Evolutionary conservation across 2,329 filamentous ascomycete genomes (phyloP).

Genomic region (Ophiosphaerella narmari): DNA sequence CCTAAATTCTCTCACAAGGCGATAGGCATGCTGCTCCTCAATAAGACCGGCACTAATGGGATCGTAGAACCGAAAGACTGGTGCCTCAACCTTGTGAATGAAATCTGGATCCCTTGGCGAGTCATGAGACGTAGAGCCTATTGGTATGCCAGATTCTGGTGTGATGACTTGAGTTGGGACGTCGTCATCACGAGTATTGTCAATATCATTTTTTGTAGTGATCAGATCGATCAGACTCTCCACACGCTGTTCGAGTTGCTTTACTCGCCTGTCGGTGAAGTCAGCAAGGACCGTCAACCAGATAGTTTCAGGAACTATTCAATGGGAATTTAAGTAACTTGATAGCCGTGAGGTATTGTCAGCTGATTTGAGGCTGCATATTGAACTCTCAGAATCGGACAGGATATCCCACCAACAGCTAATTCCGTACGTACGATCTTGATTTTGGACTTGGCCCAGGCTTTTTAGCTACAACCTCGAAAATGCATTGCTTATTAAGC

Average conservation of each 20-base stretch:
- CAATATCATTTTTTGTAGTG: conserved; percentile 5
- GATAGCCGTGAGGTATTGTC: too few relatives aligned
- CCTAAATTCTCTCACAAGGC: conserved; percentile 21
- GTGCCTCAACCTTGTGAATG: neutral
- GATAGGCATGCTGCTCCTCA: conserved; percentile 9
- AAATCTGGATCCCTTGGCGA: neutral
- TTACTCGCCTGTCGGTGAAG: conserved; percentile 20
- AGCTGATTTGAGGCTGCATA: neutral
- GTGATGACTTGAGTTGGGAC: neutral
- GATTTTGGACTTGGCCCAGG: conserved; percentile 18
- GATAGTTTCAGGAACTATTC: neutral
- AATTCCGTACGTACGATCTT: conserved; percentile 23
- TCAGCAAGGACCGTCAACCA: neutral
- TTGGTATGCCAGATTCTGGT: neutral
- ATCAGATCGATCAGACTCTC: conserved; percentile 28
- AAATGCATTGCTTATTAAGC: conserved; percentile 25
- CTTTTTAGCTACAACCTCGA: conserved; percentile 17
- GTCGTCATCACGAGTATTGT: neutral
- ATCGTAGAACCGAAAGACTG: conserved; percentile 14
- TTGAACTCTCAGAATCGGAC: too few relatives aligned
- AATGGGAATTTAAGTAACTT: too few relatives aligned
- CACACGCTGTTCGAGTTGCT: conserved; percentile 29
- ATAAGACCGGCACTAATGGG: conserved; percentile 24
- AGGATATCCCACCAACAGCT: too few relatives aligned
- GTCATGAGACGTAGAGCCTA: neutral